A percentile compares a stretch with the other conserved stretches of the same genome.
Conservation (phyloP, 2,329 filamentous ascomycete species). For the Alternaria angustiovoidea region DNA sequence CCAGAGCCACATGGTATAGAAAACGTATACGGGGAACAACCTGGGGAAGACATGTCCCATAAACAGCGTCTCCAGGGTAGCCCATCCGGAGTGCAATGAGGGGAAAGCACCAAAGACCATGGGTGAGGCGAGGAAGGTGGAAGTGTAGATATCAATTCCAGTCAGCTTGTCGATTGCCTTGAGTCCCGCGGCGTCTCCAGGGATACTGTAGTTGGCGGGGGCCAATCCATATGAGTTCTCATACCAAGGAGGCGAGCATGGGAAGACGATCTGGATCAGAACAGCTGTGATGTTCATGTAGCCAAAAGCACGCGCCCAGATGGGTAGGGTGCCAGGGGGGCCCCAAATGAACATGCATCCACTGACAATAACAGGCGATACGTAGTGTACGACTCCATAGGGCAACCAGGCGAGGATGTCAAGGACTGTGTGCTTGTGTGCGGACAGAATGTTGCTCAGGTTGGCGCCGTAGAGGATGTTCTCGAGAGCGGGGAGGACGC, state of each 20-base stretch:
- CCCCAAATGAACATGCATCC: slow-evolving; percentile 85
- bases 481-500: slow-evolving; percentile 90
- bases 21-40: slow-evolving; percentile 78
- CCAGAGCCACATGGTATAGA: slow-evolving; percentile 93
- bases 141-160: slow-evolving; percentile 91
- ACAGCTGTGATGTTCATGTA: slow-evolving; percentile 93
- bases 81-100: slow-evolving; percentile 87
- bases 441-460: slow-evolving; percentile 92
- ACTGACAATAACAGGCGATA: slow-evolving; percentile 80
- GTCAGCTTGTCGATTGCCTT: slow-evolving; percentile 89
- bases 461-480: slow-evolving; percentile 97
- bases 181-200: slow-evolving; percentile 86
- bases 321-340: slow-evolving; percentile 82
- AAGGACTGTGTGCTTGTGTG: slow-evolving; percentile 82
- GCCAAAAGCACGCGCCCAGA: slow-evolving; percentile 86
- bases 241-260: slow-evolving; percentile 96
- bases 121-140: slow-evolving; percentile 87
- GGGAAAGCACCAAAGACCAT: slow-evolving; percentile 96
- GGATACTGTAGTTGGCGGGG: slow-evolving; percentile 91
- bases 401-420: slow-evolving; percentile 93
- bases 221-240: slow-evolving; percentile 91
- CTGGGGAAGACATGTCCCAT: slow-evolving; percentile 92
- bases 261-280: slow-evolving; percentile 86
- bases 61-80: slow-evolving; percentile 88
- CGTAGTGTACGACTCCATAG: slow-evolving; percentile 91